Conservation (phyloP, 805 yeast genomes). For the Cyberlindnera maritima region DNA sequence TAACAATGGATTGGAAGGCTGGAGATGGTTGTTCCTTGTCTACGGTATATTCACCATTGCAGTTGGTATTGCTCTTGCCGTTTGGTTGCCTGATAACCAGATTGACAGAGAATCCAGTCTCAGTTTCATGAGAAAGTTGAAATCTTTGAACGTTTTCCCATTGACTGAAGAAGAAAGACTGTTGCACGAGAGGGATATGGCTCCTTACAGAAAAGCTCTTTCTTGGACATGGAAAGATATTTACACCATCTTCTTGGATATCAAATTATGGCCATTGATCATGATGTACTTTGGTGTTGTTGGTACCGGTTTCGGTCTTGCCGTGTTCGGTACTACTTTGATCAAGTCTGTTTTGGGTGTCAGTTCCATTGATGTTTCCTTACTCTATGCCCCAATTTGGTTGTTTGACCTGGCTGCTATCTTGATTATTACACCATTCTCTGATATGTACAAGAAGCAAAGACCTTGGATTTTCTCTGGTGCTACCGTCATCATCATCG, state of each 20-base stretch:
- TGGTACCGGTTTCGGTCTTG: conserved; percentile 85
- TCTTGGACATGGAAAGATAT: conserved; percentile 65
- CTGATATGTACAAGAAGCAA: conserved; percentile 60
- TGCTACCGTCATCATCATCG: conserved; percentile 65
- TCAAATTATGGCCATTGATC: conserved; percentile 74
- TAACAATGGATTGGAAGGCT: conserved; percentile 66
- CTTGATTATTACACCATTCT: conserved; percentile 70
- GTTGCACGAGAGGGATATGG: conserved; percentile 62
- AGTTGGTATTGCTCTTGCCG: conserved; percentile 60
- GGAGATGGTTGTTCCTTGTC: conserved; percentile 82
- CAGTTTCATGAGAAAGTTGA: conserved; percentile 16
- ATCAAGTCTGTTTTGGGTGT: conserved; percentile 61
- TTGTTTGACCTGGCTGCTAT: conserved; percentile 78
- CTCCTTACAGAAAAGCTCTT: conserved; percentile 41
- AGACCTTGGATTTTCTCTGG: conserved; percentile 62
- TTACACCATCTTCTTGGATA: conserved; percentile 50
- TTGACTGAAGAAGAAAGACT: conserved; percentile 49
- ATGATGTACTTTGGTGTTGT: conserved; percentile 92
- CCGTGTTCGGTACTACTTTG: conserved; percentile 80
- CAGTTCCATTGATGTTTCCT: conserved; percentile 62
- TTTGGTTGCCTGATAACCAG: conserved; percentile 78
- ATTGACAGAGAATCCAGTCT: conserved; percentile 15
- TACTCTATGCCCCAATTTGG: conserved; percentile 89
- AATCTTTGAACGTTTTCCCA: conserved; percentile 36
- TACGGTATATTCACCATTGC: conserved; percentile 69